Evolutionary conservation across 2,329 filamentous ascomycete genomes (phyloP).

Genomic region (Fusarium concolor): DNA sequence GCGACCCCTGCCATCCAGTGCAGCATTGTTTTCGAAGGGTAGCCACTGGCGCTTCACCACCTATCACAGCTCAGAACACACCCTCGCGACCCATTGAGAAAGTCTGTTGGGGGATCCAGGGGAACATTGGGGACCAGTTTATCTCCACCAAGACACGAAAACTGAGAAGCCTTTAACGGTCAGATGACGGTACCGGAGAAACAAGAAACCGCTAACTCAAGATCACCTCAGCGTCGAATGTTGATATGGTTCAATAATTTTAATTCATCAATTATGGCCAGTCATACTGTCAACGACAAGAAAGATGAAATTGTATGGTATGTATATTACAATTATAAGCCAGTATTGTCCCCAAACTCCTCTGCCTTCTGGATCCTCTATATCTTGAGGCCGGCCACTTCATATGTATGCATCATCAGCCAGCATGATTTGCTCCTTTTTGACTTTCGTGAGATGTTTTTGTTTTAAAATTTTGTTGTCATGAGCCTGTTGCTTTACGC

Average conservation of each 20-base stretch:
- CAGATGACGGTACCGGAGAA: conserved; percentile 28
- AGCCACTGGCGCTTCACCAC: not conserved
- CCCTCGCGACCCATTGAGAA: conserved; percentile 27
- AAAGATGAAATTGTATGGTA: conserved; percentile 28
- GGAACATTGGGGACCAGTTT: conserved; percentile 40
- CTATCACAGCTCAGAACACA: conserved; percentile 29
- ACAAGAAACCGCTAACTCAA: conserved; percentile 20
- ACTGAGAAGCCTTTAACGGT: not conserved
- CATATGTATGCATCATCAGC: conserved; percentile 40
- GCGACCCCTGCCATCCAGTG: conserved; percentile 26
- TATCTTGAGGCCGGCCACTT: conserved; percentile 30
- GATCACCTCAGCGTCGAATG: not conserved
- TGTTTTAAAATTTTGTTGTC: conserved; percentile 20
- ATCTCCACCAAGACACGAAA: conserved; percentile 30
- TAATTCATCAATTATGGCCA: not conserved
- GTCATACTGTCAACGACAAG: conserved; percentile 12
- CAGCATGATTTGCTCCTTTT: conserved; percentile 28
- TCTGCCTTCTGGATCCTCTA: conserved; percentile 35
- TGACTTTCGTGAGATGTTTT: conserved; percentile 31
- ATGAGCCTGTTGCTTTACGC: conserved; percentile 30
- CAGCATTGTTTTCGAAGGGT: conserved; percentile 4
- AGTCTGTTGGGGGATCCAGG: conserved; percentile 46
- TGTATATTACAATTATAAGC: conserved; percentile 48
- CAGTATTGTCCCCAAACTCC: conserved; percentile 40
- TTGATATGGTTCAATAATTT: conserved; percentile 1